A percentile compares a stretch with the other conserved stretches of the same genome.
Conservation (phyloP, 164 flowering plant genomes). For the Vitis amurensis region DNA sequence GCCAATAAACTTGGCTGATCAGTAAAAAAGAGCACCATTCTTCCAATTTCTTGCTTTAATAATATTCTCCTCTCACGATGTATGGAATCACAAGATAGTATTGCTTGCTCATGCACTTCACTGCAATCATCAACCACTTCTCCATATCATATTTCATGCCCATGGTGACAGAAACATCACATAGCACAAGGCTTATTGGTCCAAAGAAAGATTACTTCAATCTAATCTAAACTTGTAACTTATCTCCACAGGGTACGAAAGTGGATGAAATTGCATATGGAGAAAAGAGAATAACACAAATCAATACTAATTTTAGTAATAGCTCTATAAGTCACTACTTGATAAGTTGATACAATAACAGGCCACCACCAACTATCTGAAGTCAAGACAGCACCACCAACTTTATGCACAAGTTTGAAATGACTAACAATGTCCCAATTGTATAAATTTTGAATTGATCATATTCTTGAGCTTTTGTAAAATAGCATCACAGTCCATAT, state of each 20-base stretch:
- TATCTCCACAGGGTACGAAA: background rate
- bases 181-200: background rate
- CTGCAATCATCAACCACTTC: conserved; percentile 39
- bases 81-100: conserved; percentile 79
- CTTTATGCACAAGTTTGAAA: background rate
- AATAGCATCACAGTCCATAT: background rate
- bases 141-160: background rate
- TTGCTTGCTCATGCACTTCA: conserved; percentile 95
- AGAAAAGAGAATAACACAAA: background rate
- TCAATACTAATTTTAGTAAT: too few relatives aligned
- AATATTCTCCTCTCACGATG: conserved; percentile 89
- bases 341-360: too few relatives aligned
- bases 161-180: background rate
- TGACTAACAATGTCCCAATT: background rate
- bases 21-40: conserved; percentile 92
- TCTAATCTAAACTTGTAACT: background rate
- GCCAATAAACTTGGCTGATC: conserved; percentile 98
- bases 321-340: background rate
- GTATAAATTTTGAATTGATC: background rate
- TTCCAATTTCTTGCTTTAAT: conserved; percentile 93
- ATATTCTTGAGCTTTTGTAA: background rate
- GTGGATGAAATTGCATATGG: background rate
- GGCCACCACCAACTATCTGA: too few relatives aligned
- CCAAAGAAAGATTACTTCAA: background rate
- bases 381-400: background rate